Conservation (phyloP, 306 rosid genomes). For the Cicer pinnatifidum region DNA sequence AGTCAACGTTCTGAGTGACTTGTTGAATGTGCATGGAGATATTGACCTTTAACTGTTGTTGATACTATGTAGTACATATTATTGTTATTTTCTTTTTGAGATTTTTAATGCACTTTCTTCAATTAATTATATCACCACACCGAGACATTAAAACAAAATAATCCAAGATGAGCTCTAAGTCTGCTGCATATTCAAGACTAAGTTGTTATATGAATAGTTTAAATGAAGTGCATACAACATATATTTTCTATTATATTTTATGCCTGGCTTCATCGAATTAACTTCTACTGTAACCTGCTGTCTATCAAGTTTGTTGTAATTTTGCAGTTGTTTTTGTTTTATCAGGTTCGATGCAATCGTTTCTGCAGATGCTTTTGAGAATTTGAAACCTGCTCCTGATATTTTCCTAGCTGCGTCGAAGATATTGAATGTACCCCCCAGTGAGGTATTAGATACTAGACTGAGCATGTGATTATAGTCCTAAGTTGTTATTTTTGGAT, state of each 20-base stretch:
- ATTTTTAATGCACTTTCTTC: not conserved
- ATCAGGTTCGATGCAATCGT: conserved; percentile 93
- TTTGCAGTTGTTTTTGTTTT: conserved; percentile 41
- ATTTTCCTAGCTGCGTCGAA: conserved; percentile 89
- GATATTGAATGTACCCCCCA: conserved; percentile 69
- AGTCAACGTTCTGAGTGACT: conserved; percentile 46
- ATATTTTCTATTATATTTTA: conserved; percentile 16
- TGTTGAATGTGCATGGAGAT: conserved; percentile 35
- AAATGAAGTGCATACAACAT: conserved; percentile 16
- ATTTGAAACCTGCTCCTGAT: conserved; percentile 97
- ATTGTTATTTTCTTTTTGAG: not conserved
- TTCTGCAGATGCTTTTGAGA: conserved; percentile 98
- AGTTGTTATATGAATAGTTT: conserved; percentile 15
- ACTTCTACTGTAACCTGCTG: conserved; percentile 12
- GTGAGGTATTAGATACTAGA: conserved; percentile 63
- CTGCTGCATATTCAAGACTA: conserved; percentile 20
- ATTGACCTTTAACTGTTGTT: conserved; percentile 34
- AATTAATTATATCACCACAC: conserved; percentile 6
- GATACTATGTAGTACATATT: not conserved
- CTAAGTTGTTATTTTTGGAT: conserved; percentile 4
- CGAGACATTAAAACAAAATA: conserved; percentile 29
- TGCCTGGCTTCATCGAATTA: conserved; percentile 32
- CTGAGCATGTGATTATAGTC: conserved; percentile 37
- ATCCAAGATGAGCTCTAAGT: conserved; percentile 35
- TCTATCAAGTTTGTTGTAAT: conserved; percentile 30